A percentile compares a stretch with the other conserved stretches of the same genome.
Evolutionary conservation across 2,329 filamentous ascomycete species (phyloP).

Genomic region (Aspergillus brasiliensis): DNA sequence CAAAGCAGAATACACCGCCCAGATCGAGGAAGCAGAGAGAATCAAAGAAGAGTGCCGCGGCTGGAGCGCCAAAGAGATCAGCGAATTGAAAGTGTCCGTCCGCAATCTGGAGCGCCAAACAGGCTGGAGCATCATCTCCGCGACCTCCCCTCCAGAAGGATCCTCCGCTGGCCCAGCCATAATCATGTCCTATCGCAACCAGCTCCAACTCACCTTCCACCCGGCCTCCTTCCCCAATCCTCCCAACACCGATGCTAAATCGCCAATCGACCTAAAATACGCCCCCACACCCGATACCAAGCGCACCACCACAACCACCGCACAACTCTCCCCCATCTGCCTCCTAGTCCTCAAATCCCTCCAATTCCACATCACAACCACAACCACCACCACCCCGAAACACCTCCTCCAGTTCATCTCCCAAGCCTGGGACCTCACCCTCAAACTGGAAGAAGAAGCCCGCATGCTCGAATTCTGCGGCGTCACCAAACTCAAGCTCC

Average conservation of each 20-base stretch:
- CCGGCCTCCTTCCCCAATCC: conserved; percentile 41
- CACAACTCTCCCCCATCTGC: conserved; percentile 38
- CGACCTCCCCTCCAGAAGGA: conserved; percentile 25
- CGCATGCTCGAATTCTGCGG: conserved; percentile 49
- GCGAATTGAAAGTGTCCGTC: conserved; percentile 63
- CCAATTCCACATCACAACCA: conserved; percentile 37
- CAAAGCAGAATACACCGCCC: conserved; percentile 69
- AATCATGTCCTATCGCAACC: conserved; percentile 45
- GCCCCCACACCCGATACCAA: conserved; percentile 25
- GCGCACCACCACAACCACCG: background rate
- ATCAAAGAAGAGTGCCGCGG: conserved; percentile 85
- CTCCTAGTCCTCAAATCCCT: conserved; percentile 47
- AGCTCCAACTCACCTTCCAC: conserved; percentile 47
- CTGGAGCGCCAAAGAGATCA: conserved; percentile 82
- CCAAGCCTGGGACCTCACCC: conserved; percentile 45
- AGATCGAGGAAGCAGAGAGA: conserved; percentile 80
- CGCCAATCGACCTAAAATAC: conserved; percentile 40
- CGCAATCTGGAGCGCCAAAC: conserved; percentile 43
- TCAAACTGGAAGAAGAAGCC: conserved; percentile 46
- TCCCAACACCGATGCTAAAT: conserved; percentile 20
- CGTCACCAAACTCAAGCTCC: conserved; percentile 42
- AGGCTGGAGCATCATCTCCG: conserved; percentile 49
- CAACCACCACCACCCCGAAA: conserved; percentile 39
- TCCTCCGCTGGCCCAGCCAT: conserved; percentile 36
- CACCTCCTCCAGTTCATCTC: conserved; percentile 45